Conservation (phyloP, 371 early-diverging fungal genomes). For the Circinella minor region DNA sequence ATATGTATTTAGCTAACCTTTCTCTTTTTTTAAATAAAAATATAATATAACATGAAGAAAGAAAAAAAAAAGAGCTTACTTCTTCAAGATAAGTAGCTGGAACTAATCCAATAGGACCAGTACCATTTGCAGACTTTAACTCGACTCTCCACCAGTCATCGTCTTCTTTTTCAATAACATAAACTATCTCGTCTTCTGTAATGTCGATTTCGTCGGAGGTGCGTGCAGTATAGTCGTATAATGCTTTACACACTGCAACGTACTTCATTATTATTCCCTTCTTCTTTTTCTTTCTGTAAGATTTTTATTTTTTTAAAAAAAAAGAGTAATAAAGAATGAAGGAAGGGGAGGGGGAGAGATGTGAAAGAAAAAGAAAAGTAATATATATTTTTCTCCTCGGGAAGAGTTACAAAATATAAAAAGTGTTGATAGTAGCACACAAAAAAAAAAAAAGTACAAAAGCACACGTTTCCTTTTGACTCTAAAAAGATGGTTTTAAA, state of each 20-base stretch:
- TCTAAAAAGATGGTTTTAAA: background rate
- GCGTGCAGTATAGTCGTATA: slow-evolving; percentile 79
- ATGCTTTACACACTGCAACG: slow-evolving; percentile 48
- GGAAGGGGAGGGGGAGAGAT: no score
- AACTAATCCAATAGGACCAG: slow-evolving; percentile 70
- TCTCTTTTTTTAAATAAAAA: background rate
- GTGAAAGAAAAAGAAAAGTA: background rate
- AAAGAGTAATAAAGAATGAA: background rate
- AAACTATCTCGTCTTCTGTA: slow-evolving; percentile 76
- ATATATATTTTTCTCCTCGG: no score
- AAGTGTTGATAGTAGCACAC: no score
- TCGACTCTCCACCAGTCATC: slow-evolving; percentile 83
- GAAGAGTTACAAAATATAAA: background rate
- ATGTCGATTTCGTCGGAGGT: slow-evolving; percentile 88
- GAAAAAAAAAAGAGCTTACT: slow-evolving; percentile 36
- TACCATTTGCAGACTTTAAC: slow-evolving; percentile 50
- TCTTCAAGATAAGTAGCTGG: slow-evolving; percentile 78
- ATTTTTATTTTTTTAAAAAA: background rate
- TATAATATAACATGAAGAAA: background rate
- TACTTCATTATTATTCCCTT: slow-evolving; percentile 40
- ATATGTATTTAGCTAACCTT: background rate
- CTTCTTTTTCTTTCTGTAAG: background rate
- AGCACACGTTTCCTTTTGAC: background rate
- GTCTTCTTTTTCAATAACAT: slow-evolving; percentile 76
- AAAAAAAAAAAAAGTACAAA: no score